Evolutionary conservation across 441 rosid species (phyloP).

Genomic region (Aquilaria agallochum): DNA sequence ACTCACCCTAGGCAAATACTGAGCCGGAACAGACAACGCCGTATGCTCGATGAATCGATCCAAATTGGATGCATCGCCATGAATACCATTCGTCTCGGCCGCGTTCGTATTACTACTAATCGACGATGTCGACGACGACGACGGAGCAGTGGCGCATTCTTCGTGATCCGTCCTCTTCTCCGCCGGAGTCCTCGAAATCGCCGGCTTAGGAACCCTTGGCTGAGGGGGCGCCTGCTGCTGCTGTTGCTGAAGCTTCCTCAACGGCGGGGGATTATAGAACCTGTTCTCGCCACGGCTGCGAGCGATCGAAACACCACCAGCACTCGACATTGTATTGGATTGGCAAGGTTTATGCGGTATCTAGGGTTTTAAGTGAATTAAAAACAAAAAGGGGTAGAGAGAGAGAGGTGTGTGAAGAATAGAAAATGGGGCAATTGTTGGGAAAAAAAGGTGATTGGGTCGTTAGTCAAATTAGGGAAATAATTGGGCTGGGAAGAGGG

Average conservation of each 20-base stretch:
- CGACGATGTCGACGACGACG: slow-evolving; percentile 1
- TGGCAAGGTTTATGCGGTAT: no score
- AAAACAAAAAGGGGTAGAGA: no score
- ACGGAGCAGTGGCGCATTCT: slow-evolving; percentile 11
- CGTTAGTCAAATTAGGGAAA: no score
- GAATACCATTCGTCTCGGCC: no score
- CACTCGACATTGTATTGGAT: neutral
- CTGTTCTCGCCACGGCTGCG: slow-evolving; percentile 60
- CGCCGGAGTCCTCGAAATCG: slow-evolving; percentile 5
- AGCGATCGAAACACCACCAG: neutral
- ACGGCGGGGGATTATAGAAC: slow-evolving; percentile 70
- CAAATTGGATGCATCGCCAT: slow-evolving; percentile 44
- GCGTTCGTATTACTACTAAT: neutral
- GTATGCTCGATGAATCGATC: slow-evolving; percentile 75
- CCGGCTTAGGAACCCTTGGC: neutral
- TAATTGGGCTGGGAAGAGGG: no score
- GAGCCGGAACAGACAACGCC: slow-evolving; percentile 60
- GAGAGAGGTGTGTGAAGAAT: no score
- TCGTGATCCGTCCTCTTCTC: slow-evolving; percentile 16
- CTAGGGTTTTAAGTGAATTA: no score
- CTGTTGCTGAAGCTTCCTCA: slow-evolving; percentile 39
- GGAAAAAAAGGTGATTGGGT: no score
- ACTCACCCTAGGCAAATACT: slow-evolving; percentile 65
- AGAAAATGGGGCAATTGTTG: no score
- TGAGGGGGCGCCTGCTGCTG: neutral